Evolutionary conservation across 495 filamentous ascomycete species (phyloP).

Genomic region (Aspergillus egyptiacus): DNA sequence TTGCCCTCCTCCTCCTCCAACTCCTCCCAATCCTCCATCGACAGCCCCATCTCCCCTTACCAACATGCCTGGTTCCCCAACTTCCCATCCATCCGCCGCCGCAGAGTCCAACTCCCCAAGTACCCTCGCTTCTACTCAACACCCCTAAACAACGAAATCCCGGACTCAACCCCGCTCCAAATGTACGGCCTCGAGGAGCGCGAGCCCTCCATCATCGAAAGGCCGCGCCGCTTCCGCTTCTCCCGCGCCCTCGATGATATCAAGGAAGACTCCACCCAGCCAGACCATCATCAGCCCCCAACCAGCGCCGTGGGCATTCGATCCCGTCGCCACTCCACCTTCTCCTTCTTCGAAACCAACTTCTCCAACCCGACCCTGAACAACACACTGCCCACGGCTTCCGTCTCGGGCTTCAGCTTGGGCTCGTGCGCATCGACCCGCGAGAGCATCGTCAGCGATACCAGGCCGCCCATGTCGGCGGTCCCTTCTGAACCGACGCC

Average conservation of each 20-base stretch:
- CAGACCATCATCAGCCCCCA: conserved; percentile 25
- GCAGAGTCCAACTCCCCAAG: conserved; percentile 22
- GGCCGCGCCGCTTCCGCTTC: conserved; percentile 33
- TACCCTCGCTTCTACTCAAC: conserved; percentile 39
- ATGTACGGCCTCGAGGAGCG: conserved; percentile 38
- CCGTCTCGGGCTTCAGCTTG: conserved; percentile 2
- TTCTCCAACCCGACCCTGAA: conserved; percentile 9
- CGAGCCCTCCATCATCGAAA: conserved; percentile 31
- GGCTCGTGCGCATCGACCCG: neutral
- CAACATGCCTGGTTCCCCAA: conserved; percentile 25
- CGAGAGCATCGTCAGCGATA: neutral
- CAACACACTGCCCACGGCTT: conserved; percentile 6
- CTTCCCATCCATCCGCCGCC: conserved; percentile 25
- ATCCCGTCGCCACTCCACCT: conserved; percentile 27
- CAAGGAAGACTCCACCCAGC: conserved; percentile 33
- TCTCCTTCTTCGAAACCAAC: conserved; percentile 12
- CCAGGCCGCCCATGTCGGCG: conserved; percentile 9
- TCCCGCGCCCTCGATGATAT: conserved; percentile 40
- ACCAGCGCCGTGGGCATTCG: conserved; percentile 25
- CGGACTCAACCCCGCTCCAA: conserved; percentile 32
- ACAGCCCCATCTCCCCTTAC: conserved; percentile 28
- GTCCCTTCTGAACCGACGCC: neutral
- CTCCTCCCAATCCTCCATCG: conserved; percentile 27
- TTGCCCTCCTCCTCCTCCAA: conserved; percentile 26
- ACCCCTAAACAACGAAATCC: conserved; percentile 27